Evolutionary conservation across 139 green algal genomes (phyloP).

Genomic region (Pleodorina starrii): DNA sequence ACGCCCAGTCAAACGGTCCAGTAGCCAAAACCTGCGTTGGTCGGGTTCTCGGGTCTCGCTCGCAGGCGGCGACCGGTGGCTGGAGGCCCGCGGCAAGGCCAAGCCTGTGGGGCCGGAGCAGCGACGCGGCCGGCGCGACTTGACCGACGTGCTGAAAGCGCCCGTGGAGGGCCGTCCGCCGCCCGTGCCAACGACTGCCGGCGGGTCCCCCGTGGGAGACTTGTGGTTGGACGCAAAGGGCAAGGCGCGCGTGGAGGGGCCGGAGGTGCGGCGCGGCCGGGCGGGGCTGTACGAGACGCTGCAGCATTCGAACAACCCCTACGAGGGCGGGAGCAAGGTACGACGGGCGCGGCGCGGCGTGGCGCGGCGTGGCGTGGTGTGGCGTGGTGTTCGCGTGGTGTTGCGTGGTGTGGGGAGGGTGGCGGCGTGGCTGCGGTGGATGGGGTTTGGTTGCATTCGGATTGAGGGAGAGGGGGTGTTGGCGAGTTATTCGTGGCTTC

Average conservation of each 20-base stretch:
- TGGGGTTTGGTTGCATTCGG: no score
- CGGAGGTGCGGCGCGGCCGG: conserved; percentile 49
- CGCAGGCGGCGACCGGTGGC: conserved; percentile 57
- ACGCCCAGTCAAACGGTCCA: no score
- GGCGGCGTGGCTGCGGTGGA: no score
- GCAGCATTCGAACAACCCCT: conserved; percentile 62
- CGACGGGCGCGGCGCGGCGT: no score
- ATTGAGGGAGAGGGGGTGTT: no score
- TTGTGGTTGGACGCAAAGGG: conserved; percentile 63
- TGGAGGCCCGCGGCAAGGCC: conserved; percentile 60
- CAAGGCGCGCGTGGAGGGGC: conserved; percentile 42
- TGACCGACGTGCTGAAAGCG: conserved; percentile 56
- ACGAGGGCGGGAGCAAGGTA: conserved; percentile 48
- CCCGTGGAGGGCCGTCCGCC: not conserved
- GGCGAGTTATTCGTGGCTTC: no score
- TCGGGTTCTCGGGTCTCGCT: no score
- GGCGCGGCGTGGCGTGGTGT: no score
- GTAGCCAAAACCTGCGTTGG: no score
- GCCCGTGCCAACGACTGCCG: no score
- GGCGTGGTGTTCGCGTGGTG: no score
- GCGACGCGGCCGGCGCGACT: conserved; percentile 49
- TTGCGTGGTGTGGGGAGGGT: no score
- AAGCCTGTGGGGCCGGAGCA: conserved; percentile 47
- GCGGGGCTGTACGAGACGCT: conserved; percentile 62
- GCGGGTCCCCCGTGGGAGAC: conserved; percentile 41